Conservation (phyloP, 164 flowering plant species). For the Cinnamomum micranthum region DNA sequence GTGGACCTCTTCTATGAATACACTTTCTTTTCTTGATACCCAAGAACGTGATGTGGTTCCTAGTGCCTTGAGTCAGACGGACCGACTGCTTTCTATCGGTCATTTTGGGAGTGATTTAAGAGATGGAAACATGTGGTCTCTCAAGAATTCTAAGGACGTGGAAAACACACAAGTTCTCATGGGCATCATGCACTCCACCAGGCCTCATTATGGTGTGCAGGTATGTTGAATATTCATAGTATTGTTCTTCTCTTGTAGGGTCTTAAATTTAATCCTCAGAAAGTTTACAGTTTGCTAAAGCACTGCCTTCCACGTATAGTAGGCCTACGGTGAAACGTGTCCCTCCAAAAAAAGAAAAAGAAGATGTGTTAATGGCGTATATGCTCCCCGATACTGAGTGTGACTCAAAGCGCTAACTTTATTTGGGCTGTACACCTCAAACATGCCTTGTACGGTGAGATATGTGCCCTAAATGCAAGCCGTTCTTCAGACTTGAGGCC, state of each 20-base stretch:
- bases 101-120: slow-evolving; percentile 12
- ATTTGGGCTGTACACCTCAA: too few relatives aligned
- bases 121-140: slow-evolving; percentile 24
- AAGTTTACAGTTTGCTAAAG: not conserved
- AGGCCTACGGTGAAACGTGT: too few relatives aligned
- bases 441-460: too few relatives aligned
- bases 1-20: slow-evolving; percentile 58
- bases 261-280: not conserved
- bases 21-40: slow-evolving; percentile 46
- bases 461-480: too few relatives aligned
- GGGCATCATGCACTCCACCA: slow-evolving; percentile 83
- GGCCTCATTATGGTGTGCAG: slow-evolving; percentile 98
- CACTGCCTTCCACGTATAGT: too few relatives aligned
- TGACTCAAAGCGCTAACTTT: too few relatives aligned
- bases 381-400: too few relatives aligned
- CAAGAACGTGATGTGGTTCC: slow-evolving; percentile 17
- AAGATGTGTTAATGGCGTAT: too few relatives aligned
- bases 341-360: too few relatives aligned
- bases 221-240: slow-evolving; percentile 27
- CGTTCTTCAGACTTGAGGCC: too few relatives aligned
- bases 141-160: slow-evolving; percentile 17
- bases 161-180: slow-evolving; percentile 48
- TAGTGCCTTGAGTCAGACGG: slow-evolving; percentile 20
- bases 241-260: not conserved
- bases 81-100: slow-evolving; percentile 7